A percentile compares a stretch with the other conserved stretches of the same genome.
phyloP scores from a whole-genome alignment of 192 early-diverging fungal species.

The Coemansia furcata region DNA sequence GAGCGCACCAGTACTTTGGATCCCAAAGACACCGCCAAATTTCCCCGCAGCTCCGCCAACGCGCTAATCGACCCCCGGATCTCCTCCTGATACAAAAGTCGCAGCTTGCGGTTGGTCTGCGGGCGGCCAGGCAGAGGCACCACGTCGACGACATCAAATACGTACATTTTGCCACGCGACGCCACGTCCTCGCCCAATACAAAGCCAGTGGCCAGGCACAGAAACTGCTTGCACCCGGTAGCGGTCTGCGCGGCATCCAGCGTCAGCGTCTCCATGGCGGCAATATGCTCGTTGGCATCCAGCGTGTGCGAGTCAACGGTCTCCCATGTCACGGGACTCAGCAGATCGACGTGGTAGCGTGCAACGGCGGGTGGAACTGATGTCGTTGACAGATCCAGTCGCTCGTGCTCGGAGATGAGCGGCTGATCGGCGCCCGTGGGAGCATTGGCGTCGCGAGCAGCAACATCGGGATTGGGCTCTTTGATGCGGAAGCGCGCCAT shows the following conservation, averaged over 20 bases:
- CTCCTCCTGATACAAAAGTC: constrained; percentile 77
- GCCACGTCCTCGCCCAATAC: constrained; percentile 90
- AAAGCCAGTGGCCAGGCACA: constrained; percentile 86
- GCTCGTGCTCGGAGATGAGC: constrained; percentile 42
- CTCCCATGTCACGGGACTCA: constrained; percentile 95
- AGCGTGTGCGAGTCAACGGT: constrained; percentile 78
- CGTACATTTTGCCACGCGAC: constrained; percentile 81
- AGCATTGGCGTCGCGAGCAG: constrained; percentile 20
- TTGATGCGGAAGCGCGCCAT: constrained; percentile 65
- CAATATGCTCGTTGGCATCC: constrained; percentile 81
- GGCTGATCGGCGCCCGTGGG: constrained; percentile 10
- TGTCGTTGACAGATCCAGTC: constrained; percentile 32
- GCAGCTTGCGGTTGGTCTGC: constrained; percentile 90
- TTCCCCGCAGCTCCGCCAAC: constrained; percentile 80
- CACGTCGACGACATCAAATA: constrained; percentile 96
- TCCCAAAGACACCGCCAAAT: constrained; percentile 83
- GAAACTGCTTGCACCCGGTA: constrained; percentile 78
- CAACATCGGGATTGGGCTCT: constrained; percentile 65
- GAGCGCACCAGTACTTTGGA: constrained; percentile 84
- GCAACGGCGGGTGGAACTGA: constrained; percentile 63
- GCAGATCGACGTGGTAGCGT: constrained; percentile 73
- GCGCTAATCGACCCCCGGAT: constrained; percentile 86
- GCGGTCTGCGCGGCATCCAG: constrained; percentile 84
- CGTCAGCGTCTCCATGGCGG: constrained; percentile 70
- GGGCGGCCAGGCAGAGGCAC: constrained; percentile 94